Evolutionary conservation across 2,329 filamentous ascomycete species (phyloP).

Genomic region (Pestalotiopsis sp.): DNA sequence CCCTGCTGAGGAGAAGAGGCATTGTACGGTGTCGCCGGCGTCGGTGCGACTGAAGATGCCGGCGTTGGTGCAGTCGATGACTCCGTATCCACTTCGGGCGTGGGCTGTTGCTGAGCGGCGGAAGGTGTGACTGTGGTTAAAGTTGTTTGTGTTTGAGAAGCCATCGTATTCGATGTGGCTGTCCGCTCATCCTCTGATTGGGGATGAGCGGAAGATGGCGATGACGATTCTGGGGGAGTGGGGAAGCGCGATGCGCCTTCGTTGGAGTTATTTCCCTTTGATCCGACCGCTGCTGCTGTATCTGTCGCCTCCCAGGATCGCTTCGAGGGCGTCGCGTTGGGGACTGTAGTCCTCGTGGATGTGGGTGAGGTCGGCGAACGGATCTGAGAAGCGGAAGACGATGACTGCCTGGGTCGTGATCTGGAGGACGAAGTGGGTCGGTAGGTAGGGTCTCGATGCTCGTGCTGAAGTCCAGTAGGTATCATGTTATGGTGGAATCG

Average conservation of each 20-base stretch:
- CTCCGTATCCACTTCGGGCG: conserved; percentile 28
- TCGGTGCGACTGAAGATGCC: conserved; percentile 10
- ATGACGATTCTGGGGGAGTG: conserved; percentile 58
- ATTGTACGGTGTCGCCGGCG: conserved; percentile 33
- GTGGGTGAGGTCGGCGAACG: conserved; percentile 26
- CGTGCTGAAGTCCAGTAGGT: conserved; percentile 48
- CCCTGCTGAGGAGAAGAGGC: conserved; percentile 43
- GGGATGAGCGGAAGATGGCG: conserved; percentile 40
- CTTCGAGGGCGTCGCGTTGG: conserved; percentile 29
- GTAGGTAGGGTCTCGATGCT: conserved; percentile 47
- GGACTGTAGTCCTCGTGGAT: conserved; percentile 22
- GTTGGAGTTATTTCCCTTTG: conserved; percentile 31
- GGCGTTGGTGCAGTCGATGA: conserved; percentile 23
- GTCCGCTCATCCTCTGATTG: conserved; percentile 43
- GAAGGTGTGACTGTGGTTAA: conserved; percentile 25
- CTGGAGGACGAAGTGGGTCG: conserved; percentile 35
- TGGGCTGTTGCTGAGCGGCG: conserved; percentile 30
- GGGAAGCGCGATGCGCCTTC: conserved; percentile 52
- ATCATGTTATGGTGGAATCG: conserved; percentile 71
- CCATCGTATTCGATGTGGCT: conserved; percentile 47
- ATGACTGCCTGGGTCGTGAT: conserved; percentile 31
- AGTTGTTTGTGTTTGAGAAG: conserved; percentile 39
- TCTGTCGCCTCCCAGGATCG: conserved; percentile 31
- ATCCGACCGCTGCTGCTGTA: conserved; percentile 11
- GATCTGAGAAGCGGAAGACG: conserved; percentile 21